Percentiles rank a stretch among this genome's conserved stretches.
These are phyloP conservation scores for Henckelia pumila DNA, from an alignment of 257 asterid genomes.

Conservation along the genomic window DNA sequence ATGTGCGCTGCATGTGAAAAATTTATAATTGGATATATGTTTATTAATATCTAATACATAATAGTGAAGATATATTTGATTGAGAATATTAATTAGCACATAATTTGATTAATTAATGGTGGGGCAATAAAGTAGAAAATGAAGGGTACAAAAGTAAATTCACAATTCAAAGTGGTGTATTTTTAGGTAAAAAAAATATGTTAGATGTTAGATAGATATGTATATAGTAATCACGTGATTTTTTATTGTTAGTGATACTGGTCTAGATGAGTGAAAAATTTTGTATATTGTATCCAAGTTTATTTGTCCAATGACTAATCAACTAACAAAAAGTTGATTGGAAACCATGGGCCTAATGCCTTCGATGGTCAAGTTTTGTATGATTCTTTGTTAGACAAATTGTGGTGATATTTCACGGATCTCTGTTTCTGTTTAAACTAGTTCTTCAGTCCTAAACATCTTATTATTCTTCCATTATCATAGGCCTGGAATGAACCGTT, in stretches of 20 bases:
- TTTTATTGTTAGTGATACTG: background rate
- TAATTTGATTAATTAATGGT: too few species aligned
- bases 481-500: constrained; percentile 96
- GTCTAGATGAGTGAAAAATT: background rate
- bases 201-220: too few species aligned
- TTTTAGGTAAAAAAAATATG: too few species aligned
- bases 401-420: background rate
- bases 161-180: too few species aligned
- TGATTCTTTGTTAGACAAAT: background rate
- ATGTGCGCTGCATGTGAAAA: too few species aligned
- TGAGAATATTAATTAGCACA: too few species aligned
- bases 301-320: constrained; percentile 15
- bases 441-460: constrained; percentile 27
- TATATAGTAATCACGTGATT: background rate
- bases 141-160: too few species aligned
- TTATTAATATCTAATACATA: too few species aligned
- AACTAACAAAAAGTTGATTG: constrained; percentile 5
- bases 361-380: constrained; percentile 19
- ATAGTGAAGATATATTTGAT: too few species aligned
- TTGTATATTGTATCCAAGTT: background rate
- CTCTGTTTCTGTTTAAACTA: constrained; percentile 12
- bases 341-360: constrained; percentile 18
- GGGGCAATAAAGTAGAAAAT: too few species aligned
- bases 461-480: constrained; percentile 30
- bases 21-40: too few species aligned